Evolutionary conservation across 352 stramenopile species (phyloP).

Genomic region (Pythium sukuiense): DNA sequence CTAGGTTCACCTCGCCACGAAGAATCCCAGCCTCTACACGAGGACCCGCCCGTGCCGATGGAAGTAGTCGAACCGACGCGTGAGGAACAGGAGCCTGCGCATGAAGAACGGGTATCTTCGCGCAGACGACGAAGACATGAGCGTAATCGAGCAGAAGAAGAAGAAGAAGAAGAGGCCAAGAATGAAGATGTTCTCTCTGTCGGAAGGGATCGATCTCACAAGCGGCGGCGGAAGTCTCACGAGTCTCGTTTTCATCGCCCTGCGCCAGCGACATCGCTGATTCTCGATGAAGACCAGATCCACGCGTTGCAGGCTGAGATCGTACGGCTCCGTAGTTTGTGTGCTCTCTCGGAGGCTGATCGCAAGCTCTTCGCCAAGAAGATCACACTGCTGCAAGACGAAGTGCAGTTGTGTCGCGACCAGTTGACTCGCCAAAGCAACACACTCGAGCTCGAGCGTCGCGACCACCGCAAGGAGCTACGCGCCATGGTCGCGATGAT

Average conservation of each 20-base stretch:
- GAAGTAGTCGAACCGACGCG: not conserved
- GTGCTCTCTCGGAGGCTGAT: not conserved
- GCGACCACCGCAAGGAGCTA: not conserved
- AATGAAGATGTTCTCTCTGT: not conserved
- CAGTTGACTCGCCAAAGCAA: not conserved
- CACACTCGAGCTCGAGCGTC: not conserved
- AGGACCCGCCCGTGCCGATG: not conserved
- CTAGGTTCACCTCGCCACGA: no score
- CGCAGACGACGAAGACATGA: not conserved
- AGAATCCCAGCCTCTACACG: not conserved
- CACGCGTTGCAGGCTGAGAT: not conserved
- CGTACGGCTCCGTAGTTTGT: not conserved
- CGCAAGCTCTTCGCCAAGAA: not conserved
- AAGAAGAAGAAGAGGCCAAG: not conserved
- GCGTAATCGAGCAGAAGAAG: no score
- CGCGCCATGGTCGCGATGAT: slow-evolving; percentile 6
- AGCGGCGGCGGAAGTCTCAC: not conserved
- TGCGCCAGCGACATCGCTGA: not conserved
- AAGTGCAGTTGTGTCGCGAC: not conserved
- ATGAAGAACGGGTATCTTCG: not conserved
- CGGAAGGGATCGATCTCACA: not conserved
- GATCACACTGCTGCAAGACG: not conserved
- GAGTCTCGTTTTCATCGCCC: not conserved
- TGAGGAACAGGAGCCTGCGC: not conserved
- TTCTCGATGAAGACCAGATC: not conserved